Conservation (phyloP, 2,329 filamentous ascomycete genomes). For the Fusarium nelsonii region DNA sequence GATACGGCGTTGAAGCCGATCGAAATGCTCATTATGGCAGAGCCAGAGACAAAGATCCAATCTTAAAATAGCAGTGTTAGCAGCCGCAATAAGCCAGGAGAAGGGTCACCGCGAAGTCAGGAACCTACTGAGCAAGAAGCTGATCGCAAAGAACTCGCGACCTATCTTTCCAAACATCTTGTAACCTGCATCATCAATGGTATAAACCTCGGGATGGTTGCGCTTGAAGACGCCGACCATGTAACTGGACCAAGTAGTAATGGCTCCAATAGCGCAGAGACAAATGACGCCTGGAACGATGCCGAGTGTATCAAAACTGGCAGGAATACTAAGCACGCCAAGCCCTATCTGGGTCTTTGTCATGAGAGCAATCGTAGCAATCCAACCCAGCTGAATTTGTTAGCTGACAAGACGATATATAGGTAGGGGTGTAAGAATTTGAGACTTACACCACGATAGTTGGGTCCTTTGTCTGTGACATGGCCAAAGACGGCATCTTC, state of each 20-base stretch:
- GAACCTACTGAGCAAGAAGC: constrained; percentile 52
- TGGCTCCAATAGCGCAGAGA: constrained; percentile 54
- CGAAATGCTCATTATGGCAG: constrained; percentile 56
- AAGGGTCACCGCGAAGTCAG: too few relatives aligned
- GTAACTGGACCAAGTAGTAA: constrained; percentile 63
- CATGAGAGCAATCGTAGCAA: constrained; percentile 59
- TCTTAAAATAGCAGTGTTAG: constrained; percentile 31
- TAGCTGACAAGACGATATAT: background rate
- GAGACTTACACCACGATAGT: constrained; percentile 48
- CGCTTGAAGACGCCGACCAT: constrained; percentile 65
- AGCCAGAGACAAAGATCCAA: constrained; percentile 52
- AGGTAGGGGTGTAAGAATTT: background rate
- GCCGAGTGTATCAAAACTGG: constrained; percentile 59
- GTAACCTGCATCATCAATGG: constrained; percentile 63
- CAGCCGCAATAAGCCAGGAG: background rate
- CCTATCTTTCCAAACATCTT: constrained; percentile 61
- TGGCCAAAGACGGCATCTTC: constrained; percentile 43
- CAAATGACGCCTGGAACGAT: constrained; percentile 62
- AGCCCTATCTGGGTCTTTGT: constrained; percentile 61
- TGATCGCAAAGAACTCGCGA: constrained; percentile 56
- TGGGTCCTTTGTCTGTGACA: constrained; percentile 45
- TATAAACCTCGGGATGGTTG: constrained; percentile 62
- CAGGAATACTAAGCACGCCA: constrained; percentile 63
- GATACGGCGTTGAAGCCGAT: constrained; percentile 56
- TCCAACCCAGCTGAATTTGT: constrained; percentile 54